Base-by-base conservation (phyloP, 2,329 filamentous ascomycete species). In the Ilyonectria robusta region DNA sequence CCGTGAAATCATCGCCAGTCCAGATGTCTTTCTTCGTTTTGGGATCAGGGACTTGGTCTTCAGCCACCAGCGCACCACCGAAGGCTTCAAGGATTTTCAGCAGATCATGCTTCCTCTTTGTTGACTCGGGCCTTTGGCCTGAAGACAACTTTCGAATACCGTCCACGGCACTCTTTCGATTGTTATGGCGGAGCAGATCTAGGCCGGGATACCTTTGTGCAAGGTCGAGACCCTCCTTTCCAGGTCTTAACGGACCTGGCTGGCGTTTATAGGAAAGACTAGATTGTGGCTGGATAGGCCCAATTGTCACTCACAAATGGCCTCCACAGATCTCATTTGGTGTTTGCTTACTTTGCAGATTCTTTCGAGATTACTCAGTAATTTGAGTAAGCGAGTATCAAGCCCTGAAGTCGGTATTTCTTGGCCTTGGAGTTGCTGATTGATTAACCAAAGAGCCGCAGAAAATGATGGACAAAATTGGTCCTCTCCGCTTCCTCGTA, bases 311-410 rank as follows among this genome's bases (percentile, higher is more conserved):
- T 19, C 17, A 44, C 17, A 15, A 44, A 15, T 37, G 35, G 13
- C 13, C 35, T 37, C 13, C 35, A n/a, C n/a, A 46, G 42, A 21
- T 21, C 23, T 5, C 42, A 44, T 8, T n/a, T 44, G 40, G 17
- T 7, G 15, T 17, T 13, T 19, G 33, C 29, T 35, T 19, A 55
- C 51, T 26, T 55, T 40, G 51, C 51, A 55, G 6, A 55, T 9
- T 23, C 19, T 55, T 55, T 55, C 51, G 10, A 55, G 31, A 55
- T 55, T 55, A 21, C n/a, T 40, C n/a, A 55, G 19, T 21, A 55
- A 15, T 15, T 55, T 55, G 10, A 40, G 21, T 9, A 55, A 13
- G 35, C 51, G 51, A 35, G 13, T 6, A 6, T 31, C 26, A 19
- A 40, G 31, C 29, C 2, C 31, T 21, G 50, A 35, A 23, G 5